These are phyloP conservation scores for Alternaria arbusti DNA, from an alignment of 2,329 filamentous ascomycete species.

Conservation along the genomic window DNA sequence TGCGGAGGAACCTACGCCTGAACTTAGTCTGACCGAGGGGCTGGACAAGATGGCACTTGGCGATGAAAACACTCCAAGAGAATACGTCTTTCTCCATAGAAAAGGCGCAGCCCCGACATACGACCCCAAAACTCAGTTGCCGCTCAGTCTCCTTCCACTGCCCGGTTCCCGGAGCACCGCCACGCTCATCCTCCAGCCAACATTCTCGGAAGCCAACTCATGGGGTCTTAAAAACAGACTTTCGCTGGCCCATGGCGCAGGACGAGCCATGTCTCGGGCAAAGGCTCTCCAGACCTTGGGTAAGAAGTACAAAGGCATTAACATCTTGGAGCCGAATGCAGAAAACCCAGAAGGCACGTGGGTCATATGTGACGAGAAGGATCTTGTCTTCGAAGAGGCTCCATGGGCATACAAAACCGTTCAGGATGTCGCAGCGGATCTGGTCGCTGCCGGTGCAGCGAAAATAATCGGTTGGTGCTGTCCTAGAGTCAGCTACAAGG, in stretches of 20 bases:
- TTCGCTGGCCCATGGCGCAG: slow-evolving; percentile 49
- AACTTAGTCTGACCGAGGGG: neutral
- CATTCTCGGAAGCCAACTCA: slow-evolving; percentile 33
- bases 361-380: slow-evolving; percentile 49
- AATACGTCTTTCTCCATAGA: slow-evolving; percentile 45
- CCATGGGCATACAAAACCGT: slow-evolving; percentile 50
- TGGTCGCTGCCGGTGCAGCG: slow-evolving; percentile 42
- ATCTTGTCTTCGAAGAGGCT: slow-evolving; percentile 49
- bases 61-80: slow-evolving; percentile 1
- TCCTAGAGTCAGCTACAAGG: slow-evolving; percentile 49
- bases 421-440: slow-evolving; percentile 44
- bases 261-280: slow-evolving; percentile 46
- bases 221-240: slow-evolving; percentile 43
- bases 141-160: slow-evolving; percentile 43
- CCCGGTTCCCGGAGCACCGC: slow-evolving; percentile 49
- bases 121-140: slow-evolving; percentile 23
- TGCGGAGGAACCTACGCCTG: neutral
- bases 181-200: slow-evolving; percentile 46
- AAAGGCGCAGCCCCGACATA: slow-evolving; percentile 49
- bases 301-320: slow-evolving; percentile 44
- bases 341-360: slow-evolving; percentile 39
- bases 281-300: slow-evolving; percentile 41
- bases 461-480: slow-evolving; percentile 42
- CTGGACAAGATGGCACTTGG: neutral
- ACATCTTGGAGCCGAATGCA: slow-evolving; percentile 32